Percentiles rank a stretch among this genome's conserved stretches.
phyloP scores from a whole-genome alignment of 2,329 filamentous ascomycete species.

The Aspergillus nomiae region DNA sequence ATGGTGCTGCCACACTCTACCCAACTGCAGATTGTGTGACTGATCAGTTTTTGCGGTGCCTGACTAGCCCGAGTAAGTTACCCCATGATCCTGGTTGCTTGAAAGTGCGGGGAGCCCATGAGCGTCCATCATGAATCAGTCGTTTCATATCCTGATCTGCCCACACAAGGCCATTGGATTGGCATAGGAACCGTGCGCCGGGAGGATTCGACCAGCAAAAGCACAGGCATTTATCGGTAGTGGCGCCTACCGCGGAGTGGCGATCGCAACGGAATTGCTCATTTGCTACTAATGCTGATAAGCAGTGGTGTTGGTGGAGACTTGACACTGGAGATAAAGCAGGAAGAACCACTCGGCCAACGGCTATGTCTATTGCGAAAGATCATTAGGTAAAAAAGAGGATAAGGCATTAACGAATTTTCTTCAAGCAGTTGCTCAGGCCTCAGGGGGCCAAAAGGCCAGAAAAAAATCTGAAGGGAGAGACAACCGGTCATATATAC shows the following conservation, averaged over 20 bases:
- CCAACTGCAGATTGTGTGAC: not conserved
- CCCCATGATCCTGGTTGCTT: not conserved
- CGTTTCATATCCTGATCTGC: not conserved
- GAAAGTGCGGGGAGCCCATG: not conserved
- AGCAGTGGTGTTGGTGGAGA: slow-evolving; percentile 41
- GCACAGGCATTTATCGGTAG: slow-evolving; percentile 16
- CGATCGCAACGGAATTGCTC: slow-evolving; percentile 14
- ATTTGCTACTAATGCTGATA: slow-evolving; percentile 24
- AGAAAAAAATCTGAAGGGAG: slow-evolving; percentile 1
- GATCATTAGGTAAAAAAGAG: slow-evolving; percentile 25
- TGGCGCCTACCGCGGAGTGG: slow-evolving; percentile 32
- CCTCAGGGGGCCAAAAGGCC: not conserved
- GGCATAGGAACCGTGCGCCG: slow-evolving; percentile 13
- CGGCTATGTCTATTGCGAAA: slow-evolving; percentile 18
- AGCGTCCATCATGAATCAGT: not conserved
- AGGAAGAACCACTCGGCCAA: slow-evolving; percentile 11
- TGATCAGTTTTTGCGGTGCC: not conserved
- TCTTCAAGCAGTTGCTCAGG: not conserved
- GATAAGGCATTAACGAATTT: slow-evolving; percentile 5
- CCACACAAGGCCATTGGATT: slow-evolving; percentile 9
- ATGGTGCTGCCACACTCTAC: not conserved
- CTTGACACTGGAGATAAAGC: slow-evolving; percentile 27
- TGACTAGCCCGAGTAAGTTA: not conserved
- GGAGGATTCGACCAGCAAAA: slow-evolving; percentile 2
- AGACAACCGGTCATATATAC: not conserved